Evolutionary conservation across 169 alveolate species (phyloP), one percentile per base, ranked within the genome.

Genomic region (Pseudocohnilembus persalinus): DNA sequence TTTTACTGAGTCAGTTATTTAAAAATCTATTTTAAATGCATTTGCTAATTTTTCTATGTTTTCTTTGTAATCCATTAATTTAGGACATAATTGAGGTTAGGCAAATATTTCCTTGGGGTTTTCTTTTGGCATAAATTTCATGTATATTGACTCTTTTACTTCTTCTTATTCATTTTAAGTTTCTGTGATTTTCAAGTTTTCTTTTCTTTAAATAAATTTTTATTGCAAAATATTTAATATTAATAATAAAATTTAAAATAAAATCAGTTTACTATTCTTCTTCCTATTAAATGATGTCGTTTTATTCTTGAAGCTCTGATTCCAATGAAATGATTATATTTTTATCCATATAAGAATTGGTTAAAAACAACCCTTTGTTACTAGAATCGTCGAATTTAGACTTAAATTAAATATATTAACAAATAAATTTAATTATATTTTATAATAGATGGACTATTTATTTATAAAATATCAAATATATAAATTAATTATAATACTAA

Each of bases 311-410:
- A 11, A 11, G 68, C 4, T 20, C 20, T 4, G 68, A 49, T 49
- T 49, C 68, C 20, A 49, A 49, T 49, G 4, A 49, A 11, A 49
- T 11, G 68, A 49, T 49, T 4, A 49, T 49, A 49, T 49, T 20
- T 49, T 49, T 49, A 20, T 49, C 20, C 68, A 49, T 11, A 11
- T 49, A 4, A 4, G 68, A 11, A 49, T 49, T 49, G 4, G 68
- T 49, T 49, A 91, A 84, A 74, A 91, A 82, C 68, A 91, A 82
- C 0, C 92, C 91, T 63, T 76, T 85, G 26, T 89, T 91, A 34
- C 88, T 82, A 27, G 82, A 83, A 75, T 91, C 92, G 77, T 91
- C 90, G 83, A 91, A 91, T 77, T 91, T 91, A 30, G 94, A 49
- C 68, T 49, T 49, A 11, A 20, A 11, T 11, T 11, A 49, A 49